Base-by-base conservation (phyloP, 2,329 filamentous ascomycete genomes). In the Trichoderma brevicompactum region DNA sequence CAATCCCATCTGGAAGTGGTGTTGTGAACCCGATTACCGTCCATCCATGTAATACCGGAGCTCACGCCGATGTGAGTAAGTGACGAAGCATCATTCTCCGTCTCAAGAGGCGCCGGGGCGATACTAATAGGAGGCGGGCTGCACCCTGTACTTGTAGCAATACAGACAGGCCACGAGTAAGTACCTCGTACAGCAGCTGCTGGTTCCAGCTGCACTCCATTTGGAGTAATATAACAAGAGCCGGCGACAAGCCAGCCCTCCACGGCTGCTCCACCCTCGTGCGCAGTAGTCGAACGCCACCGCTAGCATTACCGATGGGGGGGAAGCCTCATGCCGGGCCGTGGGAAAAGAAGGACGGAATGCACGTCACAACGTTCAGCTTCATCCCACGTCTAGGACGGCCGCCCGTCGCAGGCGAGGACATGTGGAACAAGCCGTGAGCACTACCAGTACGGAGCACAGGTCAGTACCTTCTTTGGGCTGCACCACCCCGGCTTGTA, bases 1-100 rank as follows among this genome's bases (percentile, higher is more conserved):
- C 38, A 71, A 58, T 13, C 64, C 68, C 70, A 72, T 70, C 49
- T 38, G 53, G 48, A 54, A 40, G 44, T 64, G 52, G 61, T 55
- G 50, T 48, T 55, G 15, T n/a, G 61, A 56, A 28, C 52, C 52
- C 28, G 44, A 65, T 58, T 60, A 60, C 46, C 52, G 61, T 55
- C 52, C 61, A 55, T 64, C 61, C 61, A 64, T 64, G 50, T 48
- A 55, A 38, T 53, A 64, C 17, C 61, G 32, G 19, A 64, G 50
- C n/a, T 12, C 41, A 49, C 52, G 61, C 61, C 50, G 43, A 64
- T 49, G 44, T 49, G 50, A 54, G 34, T 32, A 34, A 64, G 49
- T 55, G 49, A 64, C 49, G 60, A 64, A 38, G 49, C 41, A 48
- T 41, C 43, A 40, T 55, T 53, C 34, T 56, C 50, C 38, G 41